Evolutionary conservation across 192 early-diverging fungal species (phyloP).

Genomic region (Entomortierella lignicola): DNA sequence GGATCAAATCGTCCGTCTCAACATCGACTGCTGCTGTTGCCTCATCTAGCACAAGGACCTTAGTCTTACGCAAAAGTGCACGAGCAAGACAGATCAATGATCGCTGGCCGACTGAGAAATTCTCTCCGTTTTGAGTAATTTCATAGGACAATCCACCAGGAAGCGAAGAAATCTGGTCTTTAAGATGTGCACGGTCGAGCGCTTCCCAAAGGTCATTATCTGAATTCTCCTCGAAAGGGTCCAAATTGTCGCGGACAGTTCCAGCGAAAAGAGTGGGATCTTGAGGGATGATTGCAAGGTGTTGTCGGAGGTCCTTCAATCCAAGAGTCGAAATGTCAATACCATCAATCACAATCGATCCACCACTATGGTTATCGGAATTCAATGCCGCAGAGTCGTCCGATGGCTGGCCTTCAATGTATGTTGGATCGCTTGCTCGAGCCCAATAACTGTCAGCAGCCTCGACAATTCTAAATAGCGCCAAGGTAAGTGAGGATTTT

Average conservation of each 20-base stretch:
- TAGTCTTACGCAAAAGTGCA: conserved; percentile 70
- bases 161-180: conserved; percentile 11
- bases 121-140: conserved; percentile 68
- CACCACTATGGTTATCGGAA: no score
- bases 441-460: conserved; percentile 34
- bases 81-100: no score
- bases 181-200: conserved; percentile 55
- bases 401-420: no score
- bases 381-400: no score
- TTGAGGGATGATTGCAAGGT: conserved; percentile 86
- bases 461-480: conserved; percentile 55
- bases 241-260: no score
- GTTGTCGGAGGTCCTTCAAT: conserved; percentile 66
- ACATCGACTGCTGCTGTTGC: conserved; percentile 76
- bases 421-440: conserved; percentile 22
- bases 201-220: no score
- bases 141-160: conserved; percentile 28
- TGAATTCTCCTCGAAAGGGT: no score
- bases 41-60: conserved; percentile 55
- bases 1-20: conserved; percentile 86
- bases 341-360: conserved; percentile 77
- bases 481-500: conserved; percentile 44
- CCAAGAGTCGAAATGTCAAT: conserved; percentile 71
- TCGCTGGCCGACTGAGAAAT: no score
- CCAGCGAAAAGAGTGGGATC: no score